Base-by-base conservation (phyloP, 2,329 filamentous ascomycete genomes). In the Neopestalotiopsis rosae region DNA sequence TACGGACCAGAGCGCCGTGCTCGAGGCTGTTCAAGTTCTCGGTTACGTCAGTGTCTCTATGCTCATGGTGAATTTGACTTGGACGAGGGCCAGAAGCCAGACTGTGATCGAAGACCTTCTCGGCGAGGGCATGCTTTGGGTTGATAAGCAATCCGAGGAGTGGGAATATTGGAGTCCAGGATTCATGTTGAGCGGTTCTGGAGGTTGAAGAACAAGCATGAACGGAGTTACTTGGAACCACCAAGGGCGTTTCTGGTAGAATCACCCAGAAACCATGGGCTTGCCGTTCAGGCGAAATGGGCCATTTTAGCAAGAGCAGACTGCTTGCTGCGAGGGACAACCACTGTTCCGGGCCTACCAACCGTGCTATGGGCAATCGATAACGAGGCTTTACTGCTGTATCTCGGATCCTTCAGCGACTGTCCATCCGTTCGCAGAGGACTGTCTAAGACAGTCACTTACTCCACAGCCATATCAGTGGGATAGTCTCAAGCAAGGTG, bases 141-240 rank as follows among this genome's bases (percentile, higher is more conserved):
- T 98, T 5, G 96, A 99, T 80, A 90, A 89, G 73, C 94, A 98
- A 82, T 90, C 83, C 10, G 86, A 88, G 9, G 95, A 98, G 82
- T 94, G 91, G 80, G 95, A 98, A 81, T 99, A 98, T 76, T 99
- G 96, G 96, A 93, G 90, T 69, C 93, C 93, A 0, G 90, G 91
- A 0, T 93, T 92, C 70, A 70, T 79, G 70, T 69, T 76, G 68
- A 75, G 75, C 61, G 68, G 71, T 30, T 69, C 61, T 67, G 71
- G 64, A n/a, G 61, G 67, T 17, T 70, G 67, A 42, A 70, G 72
- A n/a, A 9, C 45, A 9, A 52, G 9, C 45, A 3, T 17, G 9
- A 49, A n/a, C 14, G n/a, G 42, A 14, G 20, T 17, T 17, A 52
- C 45, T 52, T 17, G 3, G 10, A 52, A 20, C 17, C 5, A 20